phyloP scores from a whole-genome alignment of 2,329 filamentous ascomycete species.

The Alternaria alternata region DNA sequence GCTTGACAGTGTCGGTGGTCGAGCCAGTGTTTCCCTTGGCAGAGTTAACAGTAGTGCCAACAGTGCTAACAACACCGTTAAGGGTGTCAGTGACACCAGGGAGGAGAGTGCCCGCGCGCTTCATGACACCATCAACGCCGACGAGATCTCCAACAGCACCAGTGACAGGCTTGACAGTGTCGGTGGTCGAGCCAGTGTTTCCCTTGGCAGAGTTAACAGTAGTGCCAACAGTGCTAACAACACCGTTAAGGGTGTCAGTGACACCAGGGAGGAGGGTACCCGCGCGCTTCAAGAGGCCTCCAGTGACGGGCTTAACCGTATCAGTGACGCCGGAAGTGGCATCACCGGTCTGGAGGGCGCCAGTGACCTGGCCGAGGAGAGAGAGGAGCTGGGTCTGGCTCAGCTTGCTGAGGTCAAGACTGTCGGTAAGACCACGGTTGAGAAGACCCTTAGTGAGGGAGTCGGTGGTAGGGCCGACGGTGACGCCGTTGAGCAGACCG shows the following conservation, averaged over 20 bases:
- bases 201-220: not conserved
- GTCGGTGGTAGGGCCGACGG: not conserved
- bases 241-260: not conserved
- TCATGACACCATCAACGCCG: no score
- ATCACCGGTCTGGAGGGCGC: not conserved
- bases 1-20: not conserved
- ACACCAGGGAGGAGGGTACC: no score
- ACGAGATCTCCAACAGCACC: not conserved
- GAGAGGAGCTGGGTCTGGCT: not conserved
- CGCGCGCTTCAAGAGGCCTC: no score
- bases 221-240: not conserved
- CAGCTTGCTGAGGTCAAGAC: not conserved
- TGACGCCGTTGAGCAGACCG: not conserved
- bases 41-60: not conserved
- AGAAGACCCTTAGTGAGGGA: not conserved
- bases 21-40: not conserved
- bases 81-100: no score
- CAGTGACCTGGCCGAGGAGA: not conserved
- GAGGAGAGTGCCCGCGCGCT: no score
- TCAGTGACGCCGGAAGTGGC: not conserved
- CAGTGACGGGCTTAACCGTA: slow-evolving; percentile 2
- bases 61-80: not conserved
- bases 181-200: not conserved
- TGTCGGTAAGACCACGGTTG: not conserved
- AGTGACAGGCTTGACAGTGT: not conserved